Evolutionary conservation across 345 rosid genomes (phyloP).

Genomic region (Excoecaria cochinchinensis): DNA sequence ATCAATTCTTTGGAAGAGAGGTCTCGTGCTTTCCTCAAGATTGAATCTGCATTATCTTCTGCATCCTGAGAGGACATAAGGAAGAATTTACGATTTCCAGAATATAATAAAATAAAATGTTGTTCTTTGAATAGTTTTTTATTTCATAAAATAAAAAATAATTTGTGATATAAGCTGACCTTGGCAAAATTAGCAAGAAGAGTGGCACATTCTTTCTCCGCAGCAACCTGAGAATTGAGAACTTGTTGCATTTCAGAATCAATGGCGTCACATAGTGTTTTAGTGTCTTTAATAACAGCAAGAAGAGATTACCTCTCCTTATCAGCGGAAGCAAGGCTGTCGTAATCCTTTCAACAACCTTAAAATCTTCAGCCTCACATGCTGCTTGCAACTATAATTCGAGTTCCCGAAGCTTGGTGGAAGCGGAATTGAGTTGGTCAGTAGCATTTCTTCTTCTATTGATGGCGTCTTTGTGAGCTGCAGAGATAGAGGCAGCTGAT

Average conservation of each 20-base stretch:
- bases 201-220: slow-evolving; percentile 70
- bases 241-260: slow-evolving; percentile 62
- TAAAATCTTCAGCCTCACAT: slow-evolving; percentile 85
- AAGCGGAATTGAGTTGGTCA: slow-evolving; percentile 52
- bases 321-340: slow-evolving; percentile 59
- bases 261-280: slow-evolving; percentile 58
- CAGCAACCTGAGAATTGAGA: slow-evolving; percentile 57
- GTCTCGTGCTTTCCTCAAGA: slow-evolving; percentile 45
- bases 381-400: slow-evolving; percentile 74
- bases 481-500: slow-evolving; percentile 51
- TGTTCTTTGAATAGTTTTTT: neutral
- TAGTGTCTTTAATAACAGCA: slow-evolving; percentile 54
- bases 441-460: slow-evolving; percentile 63
- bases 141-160: neutral
- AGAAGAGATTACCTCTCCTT: slow-evolving; percentile 46
- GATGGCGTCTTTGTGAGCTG: slow-evolving; percentile 56
- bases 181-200: slow-evolving; percentile 52
- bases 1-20: slow-evolving; percentile 43
- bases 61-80: slow-evolving; percentile 57
- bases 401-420: slow-evolving; percentile 47
- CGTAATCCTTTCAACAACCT: slow-evolving; percentile 69
- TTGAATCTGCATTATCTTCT: slow-evolving; percentile 43
- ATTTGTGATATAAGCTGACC: slow-evolving; percentile 34
- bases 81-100: neutral
- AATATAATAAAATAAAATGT: neutral